Conservation (phyloP, 2,329 filamentous ascomycete genomes). For the Epicoccum sorghinum region DNA sequence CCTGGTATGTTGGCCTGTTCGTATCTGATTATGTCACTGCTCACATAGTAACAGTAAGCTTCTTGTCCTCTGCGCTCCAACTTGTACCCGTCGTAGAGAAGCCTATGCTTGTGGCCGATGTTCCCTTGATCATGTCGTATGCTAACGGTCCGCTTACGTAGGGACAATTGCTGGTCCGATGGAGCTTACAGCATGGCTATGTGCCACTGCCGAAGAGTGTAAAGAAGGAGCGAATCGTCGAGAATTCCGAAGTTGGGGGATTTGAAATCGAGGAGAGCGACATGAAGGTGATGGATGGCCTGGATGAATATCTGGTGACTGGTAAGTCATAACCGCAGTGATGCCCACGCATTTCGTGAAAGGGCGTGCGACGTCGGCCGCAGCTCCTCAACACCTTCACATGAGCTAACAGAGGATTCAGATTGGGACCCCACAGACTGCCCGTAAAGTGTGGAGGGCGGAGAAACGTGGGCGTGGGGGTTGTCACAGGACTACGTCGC, state of each 20-base stretch:
- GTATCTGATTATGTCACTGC: background rate
- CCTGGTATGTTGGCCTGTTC: slow-evolving; percentile 54
- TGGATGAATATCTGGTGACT: slow-evolving; percentile 77
- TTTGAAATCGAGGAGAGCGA: slow-evolving; percentile 69
- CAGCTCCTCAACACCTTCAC: slow-evolving; percentile 10
- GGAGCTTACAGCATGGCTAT: slow-evolving; percentile 77
- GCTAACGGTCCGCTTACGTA: background rate
- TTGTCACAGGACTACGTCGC: slow-evolving; percentile 15
- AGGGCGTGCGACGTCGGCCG: slow-evolving; percentile 22
- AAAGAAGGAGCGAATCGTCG: slow-evolving; percentile 64
- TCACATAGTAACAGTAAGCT: slow-evolving; percentile 12
- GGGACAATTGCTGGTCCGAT: slow-evolving; percentile 73
- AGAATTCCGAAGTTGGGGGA: slow-evolving; percentile 67
- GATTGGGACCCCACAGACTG: slow-evolving; percentile 57
- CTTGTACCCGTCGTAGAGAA: background rate
- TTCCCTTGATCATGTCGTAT: background rate
- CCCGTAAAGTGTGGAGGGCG: slow-evolving; percentile 29
- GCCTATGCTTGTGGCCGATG: too few species aligned
- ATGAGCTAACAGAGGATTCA: slow-evolving; percentile 30
- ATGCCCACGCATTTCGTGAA: background rate
- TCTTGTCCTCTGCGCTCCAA: background rate
- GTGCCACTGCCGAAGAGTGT: slow-evolving; percentile 77
- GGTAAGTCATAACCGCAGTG: slow-evolving; percentile 27
- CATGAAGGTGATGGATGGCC: slow-evolving; percentile 65
- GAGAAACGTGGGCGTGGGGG: slow-evolving; percentile 30